A percentile compares a stretch with the other conserved stretches of the same genome.
Evolutionary conservation across 164 flowering plant species (phyloP).

Genomic region (Berberis vulgaris): DNA sequence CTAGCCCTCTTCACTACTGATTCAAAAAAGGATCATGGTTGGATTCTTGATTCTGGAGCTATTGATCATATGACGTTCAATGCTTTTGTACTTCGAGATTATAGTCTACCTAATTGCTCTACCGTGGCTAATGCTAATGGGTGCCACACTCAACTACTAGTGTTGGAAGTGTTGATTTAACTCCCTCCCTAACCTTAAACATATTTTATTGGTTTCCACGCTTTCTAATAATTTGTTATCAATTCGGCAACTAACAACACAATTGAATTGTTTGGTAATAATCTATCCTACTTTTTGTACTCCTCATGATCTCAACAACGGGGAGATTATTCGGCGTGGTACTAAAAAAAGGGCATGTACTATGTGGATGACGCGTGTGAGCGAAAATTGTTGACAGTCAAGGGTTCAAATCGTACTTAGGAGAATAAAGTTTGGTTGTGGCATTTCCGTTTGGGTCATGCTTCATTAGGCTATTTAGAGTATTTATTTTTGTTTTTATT

Average conservation of each 20-base stretch:
- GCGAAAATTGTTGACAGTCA: no score
- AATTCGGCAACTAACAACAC: not conserved
- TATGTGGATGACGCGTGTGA: not conserved
- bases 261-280: not conserved
- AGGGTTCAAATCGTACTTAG: no score
- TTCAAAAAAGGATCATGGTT: no score
- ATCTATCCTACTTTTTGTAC: not conserved
- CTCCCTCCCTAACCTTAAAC: not conserved
- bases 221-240: not conserved
- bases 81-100: no score
- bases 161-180: not conserved
- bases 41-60: no score
- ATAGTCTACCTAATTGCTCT: not conserved
- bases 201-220: not conserved
- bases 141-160: not conserved
- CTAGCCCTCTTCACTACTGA: not conserved
- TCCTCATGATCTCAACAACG: not conserved
- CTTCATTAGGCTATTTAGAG: no score
- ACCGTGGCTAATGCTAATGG: not conserved
- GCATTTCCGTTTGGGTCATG: no score
- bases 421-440: no score
- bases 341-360: not conserved
- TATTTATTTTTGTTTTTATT: not conserved
- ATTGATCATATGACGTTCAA: no score
- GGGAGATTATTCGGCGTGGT: not conserved